phyloP scores from a whole-genome alignment of 805 yeast species.

The Yamadazyma olivae region DNA sequence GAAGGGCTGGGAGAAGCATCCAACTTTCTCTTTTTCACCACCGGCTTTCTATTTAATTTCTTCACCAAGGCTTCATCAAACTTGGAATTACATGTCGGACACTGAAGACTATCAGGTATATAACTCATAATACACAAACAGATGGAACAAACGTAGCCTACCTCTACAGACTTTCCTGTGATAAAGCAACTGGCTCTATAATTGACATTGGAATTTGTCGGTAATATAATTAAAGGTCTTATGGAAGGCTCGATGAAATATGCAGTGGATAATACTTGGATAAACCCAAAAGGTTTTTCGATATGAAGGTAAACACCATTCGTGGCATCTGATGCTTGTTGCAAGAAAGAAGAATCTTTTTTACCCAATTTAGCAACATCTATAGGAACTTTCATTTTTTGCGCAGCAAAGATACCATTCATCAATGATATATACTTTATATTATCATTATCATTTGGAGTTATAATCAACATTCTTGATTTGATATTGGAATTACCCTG shows the following conservation, averaged over 20 bases:
- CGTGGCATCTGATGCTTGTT: constrained; percentile 95
- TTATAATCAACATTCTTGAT: constrained; percentile 48
- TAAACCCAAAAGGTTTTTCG: constrained; percentile 66
- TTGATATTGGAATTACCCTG: constrained; percentile 26
- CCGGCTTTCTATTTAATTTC: constrained; percentile 59
- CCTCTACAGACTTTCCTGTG: constrained; percentile 85
- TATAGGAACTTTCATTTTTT: constrained; percentile 82
- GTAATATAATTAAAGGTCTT: constrained; percentile 71
- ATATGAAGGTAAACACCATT: constrained; percentile 80
- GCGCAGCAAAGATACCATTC: constrained; percentile 96
- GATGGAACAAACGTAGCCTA: constrained; percentile 93
- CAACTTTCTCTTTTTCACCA: constrained; percentile 40
- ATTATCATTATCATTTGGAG: constrained; percentile 73
- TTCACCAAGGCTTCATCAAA: constrained; percentile 66
- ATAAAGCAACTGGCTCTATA: constrained; percentile 92
- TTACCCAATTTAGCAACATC: constrained; percentile 82
- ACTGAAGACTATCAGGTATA: constrained; percentile 62
- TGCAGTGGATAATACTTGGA: constrained; percentile 80
- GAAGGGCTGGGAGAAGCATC: too few species aligned
- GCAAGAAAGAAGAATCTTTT: constrained; percentile 72
- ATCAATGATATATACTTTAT: constrained; percentile 87
- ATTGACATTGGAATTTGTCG: constrained; percentile 83
- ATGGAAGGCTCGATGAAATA: constrained; percentile 83
- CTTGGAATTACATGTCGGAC: constrained; percentile 84
- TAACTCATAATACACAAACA: constrained; percentile 78